Evolutionary conservation across 1,284 basidiomycete genomes (phyloP).

Genomic region (Ganoderma multipileum): DNA sequence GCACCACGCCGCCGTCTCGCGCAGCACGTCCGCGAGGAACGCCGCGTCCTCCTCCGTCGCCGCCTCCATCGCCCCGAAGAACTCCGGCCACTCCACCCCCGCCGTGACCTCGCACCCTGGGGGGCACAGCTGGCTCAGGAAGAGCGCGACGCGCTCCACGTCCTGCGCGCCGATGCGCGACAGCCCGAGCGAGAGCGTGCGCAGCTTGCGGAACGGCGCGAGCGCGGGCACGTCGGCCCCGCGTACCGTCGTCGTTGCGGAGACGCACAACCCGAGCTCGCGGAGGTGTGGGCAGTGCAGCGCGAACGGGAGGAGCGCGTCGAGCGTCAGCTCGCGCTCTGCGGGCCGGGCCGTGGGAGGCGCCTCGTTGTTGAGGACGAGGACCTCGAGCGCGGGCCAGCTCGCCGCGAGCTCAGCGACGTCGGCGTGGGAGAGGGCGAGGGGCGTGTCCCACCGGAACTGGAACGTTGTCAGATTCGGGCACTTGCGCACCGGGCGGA

Average conservation of each 20-base stretch:
- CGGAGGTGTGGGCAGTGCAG: slow-evolving; percentile 57
- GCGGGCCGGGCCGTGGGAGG: slow-evolving; percentile 39
- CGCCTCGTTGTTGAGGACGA: slow-evolving; percentile 61
- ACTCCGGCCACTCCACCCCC: slow-evolving; percentile 40
- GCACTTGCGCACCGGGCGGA: slow-evolving; percentile 57
- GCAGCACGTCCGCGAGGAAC: slow-evolving; percentile 26
- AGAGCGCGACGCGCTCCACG: slow-evolving; percentile 53
- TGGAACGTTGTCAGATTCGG: slow-evolving; percentile 55
- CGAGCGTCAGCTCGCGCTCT: slow-evolving; percentile 55
- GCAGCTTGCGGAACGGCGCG: slow-evolving; percentile 7
- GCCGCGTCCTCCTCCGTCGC: slow-evolving; percentile 23
- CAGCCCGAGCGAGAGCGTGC: slow-evolving; percentile 46
- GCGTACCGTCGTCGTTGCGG: slow-evolving; percentile 40
- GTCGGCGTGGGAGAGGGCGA: slow-evolving; percentile 53
- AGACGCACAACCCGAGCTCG: slow-evolving; percentile 59
- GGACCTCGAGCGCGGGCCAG: slow-evolving; percentile 55
- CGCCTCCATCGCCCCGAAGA: slow-evolving; percentile 25
- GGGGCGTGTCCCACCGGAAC: slow-evolving; percentile 57
- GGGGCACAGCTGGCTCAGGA: slow-evolving; percentile 58
- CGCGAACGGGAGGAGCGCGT: slow-evolving; percentile 59
- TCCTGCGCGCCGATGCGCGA: slow-evolving; percentile 48
- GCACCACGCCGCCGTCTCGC: slow-evolving; percentile 42
- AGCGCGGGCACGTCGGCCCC: neutral
- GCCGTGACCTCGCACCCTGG: slow-evolving; percentile 47
- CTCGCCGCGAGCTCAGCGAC: slow-evolving; percentile 55